Evolutionary conservation across 805 yeast genomes (phyloP).

Genomic region (Kodamaea sagamina): DNA sequence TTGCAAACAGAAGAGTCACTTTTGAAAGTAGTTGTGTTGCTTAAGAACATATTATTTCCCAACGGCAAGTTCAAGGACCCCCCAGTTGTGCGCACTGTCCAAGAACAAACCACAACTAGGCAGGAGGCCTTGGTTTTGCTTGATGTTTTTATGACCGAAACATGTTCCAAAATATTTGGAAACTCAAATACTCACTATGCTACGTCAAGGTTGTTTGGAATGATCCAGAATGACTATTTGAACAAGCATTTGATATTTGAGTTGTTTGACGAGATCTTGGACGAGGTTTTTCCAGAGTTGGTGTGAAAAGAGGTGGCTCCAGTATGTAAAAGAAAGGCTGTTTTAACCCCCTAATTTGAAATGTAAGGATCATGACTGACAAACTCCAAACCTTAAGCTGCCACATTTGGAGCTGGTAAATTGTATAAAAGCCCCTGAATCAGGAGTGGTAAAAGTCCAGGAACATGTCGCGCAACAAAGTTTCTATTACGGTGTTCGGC

Average conservation of each 20-base stretch:
- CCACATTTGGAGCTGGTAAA: no score
- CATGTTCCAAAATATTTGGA: constrained; percentile 76
- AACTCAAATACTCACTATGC: constrained; percentile 63
- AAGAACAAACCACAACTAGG: constrained; percentile 54
- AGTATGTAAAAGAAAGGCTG: no score
- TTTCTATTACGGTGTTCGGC: constrained; percentile 52
- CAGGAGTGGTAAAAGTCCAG: no score
- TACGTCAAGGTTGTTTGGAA: constrained; percentile 55
- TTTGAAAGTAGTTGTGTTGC: constrained; percentile 30
- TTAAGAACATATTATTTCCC: constrained; percentile 38
- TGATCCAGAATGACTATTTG: constrained; percentile 73
- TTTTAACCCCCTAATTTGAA: no score
- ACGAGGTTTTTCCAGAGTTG: constrained; percentile 45
- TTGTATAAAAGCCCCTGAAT: no score
- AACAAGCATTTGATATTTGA: constrained; percentile 64
- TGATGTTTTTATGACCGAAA: constrained; percentile 59
- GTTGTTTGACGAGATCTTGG: constrained; percentile 57
- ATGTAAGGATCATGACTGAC: no score
- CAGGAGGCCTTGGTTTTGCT: constrained; percentile 62
- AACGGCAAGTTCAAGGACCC: constrained; percentile 52
- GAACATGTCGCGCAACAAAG: not conserved
- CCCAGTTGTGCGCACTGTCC: constrained; percentile 46
- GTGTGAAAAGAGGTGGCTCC: no score
- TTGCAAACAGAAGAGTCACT: constrained; percentile 47
- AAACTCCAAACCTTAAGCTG: no score